Evolutionary conservation across 306 rosid genomes (phyloP).

Genomic region (Acacia crassicarpa): DNA sequence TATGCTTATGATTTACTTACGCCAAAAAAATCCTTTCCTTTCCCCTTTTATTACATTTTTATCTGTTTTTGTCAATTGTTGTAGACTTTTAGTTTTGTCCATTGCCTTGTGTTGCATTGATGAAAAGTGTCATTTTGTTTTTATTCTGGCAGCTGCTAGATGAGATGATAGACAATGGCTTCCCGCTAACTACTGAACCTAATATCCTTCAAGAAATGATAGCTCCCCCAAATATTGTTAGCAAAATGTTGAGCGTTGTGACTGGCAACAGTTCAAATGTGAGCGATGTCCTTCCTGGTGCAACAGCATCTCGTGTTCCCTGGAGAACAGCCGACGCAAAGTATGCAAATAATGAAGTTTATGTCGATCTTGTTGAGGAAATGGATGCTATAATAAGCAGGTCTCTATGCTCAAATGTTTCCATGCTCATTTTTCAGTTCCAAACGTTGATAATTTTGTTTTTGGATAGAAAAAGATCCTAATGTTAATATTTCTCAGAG

Average conservation of each 20-base stretch:
- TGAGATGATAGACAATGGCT: slow-evolving; percentile 99
- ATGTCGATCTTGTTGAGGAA: slow-evolving; percentile 90
- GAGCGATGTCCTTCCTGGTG: slow-evolving; percentile 80
- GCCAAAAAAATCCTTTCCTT: not conserved
- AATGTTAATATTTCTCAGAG: not conserved
- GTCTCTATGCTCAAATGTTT: slow-evolving; percentile 31
- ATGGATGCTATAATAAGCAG: slow-evolving; percentile 87
- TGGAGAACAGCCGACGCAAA: slow-evolving; percentile 76
- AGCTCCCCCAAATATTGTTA: slow-evolving; percentile 90
- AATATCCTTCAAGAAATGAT: slow-evolving; percentile 91
- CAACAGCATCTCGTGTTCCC: slow-evolving; percentile 78
- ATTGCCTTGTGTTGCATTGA: slow-evolving; percentile 18
- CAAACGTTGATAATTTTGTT: not conserved
- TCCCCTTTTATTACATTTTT: not conserved
- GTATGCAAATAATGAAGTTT: slow-evolving; percentile 84
- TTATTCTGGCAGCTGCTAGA: slow-evolving; percentile 75
- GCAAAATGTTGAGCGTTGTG: slow-evolving; percentile 89
- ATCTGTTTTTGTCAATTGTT: not conserved
- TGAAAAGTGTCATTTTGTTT: slow-evolving; percentile 12
- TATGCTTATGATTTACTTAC: not conserved
- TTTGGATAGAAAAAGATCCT: not conserved
- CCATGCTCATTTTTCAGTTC: slow-evolving; percentile 22
- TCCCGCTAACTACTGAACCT: slow-evolving; percentile 95
- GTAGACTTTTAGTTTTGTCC: not conserved
- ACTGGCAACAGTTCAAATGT: slow-evolving; percentile 89